Conservation (phyloP, 208 protist species). For the Wallacemonas collosoma region DNA sequence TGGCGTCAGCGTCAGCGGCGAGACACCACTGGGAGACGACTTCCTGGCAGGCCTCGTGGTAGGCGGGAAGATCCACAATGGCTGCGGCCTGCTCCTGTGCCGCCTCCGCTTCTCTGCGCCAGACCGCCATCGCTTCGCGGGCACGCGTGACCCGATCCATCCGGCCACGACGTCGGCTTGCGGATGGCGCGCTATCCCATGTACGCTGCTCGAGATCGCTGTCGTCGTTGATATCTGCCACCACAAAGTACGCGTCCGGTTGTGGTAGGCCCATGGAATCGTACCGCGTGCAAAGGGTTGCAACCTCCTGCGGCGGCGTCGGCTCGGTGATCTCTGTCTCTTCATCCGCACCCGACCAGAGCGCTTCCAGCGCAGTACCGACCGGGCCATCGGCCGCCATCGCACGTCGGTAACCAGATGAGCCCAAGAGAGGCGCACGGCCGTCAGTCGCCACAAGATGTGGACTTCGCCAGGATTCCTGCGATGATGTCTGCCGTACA, state of each 20-base stretch:
- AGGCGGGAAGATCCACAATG: conserved; percentile 5
- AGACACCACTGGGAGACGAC: too few species aligned
- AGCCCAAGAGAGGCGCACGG: too few species aligned
- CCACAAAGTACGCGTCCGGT: conserved; percentile 43
- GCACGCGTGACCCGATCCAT: not conserved
- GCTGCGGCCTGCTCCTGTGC: conserved; percentile 1
- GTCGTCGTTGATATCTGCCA: conserved; percentile 85
- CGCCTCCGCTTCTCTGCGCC: not conserved
- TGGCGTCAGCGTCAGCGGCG: too few species aligned
- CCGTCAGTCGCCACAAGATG: too few species aligned
- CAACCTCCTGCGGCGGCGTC: not conserved
- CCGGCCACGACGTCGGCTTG: conserved; percentile 8
- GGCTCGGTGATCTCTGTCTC: not conserved
- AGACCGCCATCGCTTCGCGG: not conserved
- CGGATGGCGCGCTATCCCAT: conserved; percentile 18
- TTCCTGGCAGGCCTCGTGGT: conserved; percentile 10
- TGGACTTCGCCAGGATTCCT: too few species aligned
- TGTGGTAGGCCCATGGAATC: conserved; percentile 49
- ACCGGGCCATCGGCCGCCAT: too few species aligned
- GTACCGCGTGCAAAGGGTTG: not conserved
- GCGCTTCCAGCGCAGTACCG: not conserved
- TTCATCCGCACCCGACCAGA: not conserved
- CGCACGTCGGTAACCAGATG: too few species aligned
- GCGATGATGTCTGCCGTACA: too few species aligned
- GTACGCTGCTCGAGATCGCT: conserved; percentile 54